Evolutionary conservation across 306 rosid species (phyloP).

Genomic region (Lathyrus tuberosus): DNA sequence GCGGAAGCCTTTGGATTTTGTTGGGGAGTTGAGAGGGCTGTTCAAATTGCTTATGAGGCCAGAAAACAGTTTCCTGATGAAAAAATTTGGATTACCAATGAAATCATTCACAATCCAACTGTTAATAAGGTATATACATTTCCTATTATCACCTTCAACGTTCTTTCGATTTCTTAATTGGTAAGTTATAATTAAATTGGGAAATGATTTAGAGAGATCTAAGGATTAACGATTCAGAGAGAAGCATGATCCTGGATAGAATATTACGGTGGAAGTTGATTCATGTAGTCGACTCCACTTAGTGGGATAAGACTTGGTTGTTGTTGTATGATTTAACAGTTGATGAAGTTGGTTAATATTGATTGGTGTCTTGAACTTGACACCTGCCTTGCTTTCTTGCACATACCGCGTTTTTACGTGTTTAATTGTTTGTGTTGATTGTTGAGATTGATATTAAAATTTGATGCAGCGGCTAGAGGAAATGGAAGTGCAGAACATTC

Average conservation of each 20-base stretch:
- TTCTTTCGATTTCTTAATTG: constrained; percentile 5
- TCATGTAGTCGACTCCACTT: no score
- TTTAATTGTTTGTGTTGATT: not conserved
- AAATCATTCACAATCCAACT: constrained; percentile 94
- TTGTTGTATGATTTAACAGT: not conserved
- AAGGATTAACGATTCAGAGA: no score
- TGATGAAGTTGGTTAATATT: constrained; percentile 9
- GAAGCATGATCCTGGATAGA: no score
- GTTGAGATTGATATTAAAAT: constrained; percentile 19
- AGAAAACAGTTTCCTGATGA: constrained; percentile 90
- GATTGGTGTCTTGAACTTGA: constrained; percentile 21
- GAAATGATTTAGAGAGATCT: no score
- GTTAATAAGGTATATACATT: constrained; percentile 72
- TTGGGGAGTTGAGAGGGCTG: constrained; percentile 98
- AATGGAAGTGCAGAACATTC: constrained; percentile 78
- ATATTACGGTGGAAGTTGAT: no score
- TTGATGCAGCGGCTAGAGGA: constrained; percentile 75
- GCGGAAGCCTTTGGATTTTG: constrained; percentile 97
- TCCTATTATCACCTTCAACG: not conserved
- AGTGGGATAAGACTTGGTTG: no score
- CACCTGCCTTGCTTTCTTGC: constrained; percentile 1
- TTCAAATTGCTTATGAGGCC: constrained; percentile 98
- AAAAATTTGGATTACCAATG: constrained; percentile 89
- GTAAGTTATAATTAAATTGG: not conserved
- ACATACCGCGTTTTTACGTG: not conserved